These are phyloP conservation scores for Aspergillus steynii DNA, from an alignment of 495 filamentous ascomycete species.

Conservation along the genomic window DNA sequence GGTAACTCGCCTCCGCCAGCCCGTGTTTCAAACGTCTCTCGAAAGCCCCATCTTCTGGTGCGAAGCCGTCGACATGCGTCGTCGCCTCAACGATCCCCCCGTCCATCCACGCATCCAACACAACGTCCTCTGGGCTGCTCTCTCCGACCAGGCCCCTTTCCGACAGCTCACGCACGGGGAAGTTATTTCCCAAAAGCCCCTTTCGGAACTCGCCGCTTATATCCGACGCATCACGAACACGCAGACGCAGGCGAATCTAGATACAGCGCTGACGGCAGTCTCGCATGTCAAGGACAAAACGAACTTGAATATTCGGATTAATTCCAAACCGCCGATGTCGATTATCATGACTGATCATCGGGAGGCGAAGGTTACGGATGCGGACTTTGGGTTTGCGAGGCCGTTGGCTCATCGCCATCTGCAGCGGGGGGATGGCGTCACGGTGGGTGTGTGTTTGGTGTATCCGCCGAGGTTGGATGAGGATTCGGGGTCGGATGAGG, in stretches of 20 bases:
- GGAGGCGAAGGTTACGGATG: constrained; percentile 12
- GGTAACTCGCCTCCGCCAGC: constrained; percentile 32
- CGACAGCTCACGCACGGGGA: constrained; percentile 24
- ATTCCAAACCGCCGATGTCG: constrained; percentile 22
- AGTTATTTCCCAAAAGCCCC: constrained; percentile 33
- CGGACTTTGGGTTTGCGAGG: constrained; percentile 25
- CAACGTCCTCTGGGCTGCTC: constrained; percentile 33
- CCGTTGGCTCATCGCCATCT: constrained; percentile 17
- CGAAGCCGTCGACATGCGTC: constrained; percentile 42
- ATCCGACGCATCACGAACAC: constrained; percentile 37
- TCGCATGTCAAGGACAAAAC: constrained; percentile 38
- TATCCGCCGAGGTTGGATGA: constrained; percentile 30
- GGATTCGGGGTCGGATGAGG: constrained; percentile 27
- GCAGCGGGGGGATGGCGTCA: constrained; percentile 8
- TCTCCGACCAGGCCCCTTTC: constrained; percentile 20
- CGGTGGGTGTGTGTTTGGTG: constrained; percentile 17
- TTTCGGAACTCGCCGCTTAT: constrained; percentile 33
- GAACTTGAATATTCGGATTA: constrained; percentile 17
- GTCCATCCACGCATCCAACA: constrained; percentile 32
- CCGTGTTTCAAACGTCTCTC: constrained; percentile 27
- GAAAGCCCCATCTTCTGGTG: constrained; percentile 26
- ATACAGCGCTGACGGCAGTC: constrained; percentile 27
- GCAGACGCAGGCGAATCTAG: constrained; percentile 27
- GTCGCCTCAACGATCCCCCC: constrained; percentile 29
- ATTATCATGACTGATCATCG: constrained; percentile 25